Evolutionary conservation across 371 early-diverging fungal species (phyloP).

Genomic region (Phascolomyces articulosus): DNA sequence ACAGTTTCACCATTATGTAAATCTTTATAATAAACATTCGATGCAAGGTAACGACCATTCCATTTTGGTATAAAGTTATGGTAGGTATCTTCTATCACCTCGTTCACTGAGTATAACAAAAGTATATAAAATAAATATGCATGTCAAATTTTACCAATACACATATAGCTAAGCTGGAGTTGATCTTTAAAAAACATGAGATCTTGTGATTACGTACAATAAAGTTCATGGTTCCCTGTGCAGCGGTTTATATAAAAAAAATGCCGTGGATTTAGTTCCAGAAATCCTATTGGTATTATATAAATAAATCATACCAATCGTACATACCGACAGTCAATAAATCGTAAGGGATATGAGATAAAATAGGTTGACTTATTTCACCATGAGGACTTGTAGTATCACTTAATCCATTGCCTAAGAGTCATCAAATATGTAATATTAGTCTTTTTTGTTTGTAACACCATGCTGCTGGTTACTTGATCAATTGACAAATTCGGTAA

Average conservation of each 20-base stretch:
- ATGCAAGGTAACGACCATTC: conserved; percentile 57
- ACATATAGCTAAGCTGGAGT: background rate
- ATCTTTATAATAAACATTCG: conserved; percentile 54
- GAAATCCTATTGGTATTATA: too few relatives aligned
- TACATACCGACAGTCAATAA: conserved; percentile 45
- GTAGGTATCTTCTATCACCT: conserved; percentile 21
- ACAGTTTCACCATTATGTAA: conserved; percentile 42
- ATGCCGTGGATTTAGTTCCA: background rate
- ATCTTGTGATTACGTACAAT: conserved; percentile 27
- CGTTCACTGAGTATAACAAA: background rate
- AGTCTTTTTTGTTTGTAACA: too few relatives aligned
- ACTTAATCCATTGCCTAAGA: conserved; percentile 48
- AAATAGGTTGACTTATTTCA: conserved; percentile 44
- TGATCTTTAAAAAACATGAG: background rate
- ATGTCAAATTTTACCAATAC: too few relatives aligned
- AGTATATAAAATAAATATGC: background rate
- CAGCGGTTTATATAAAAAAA: background rate
- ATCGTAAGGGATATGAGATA: conserved; percentile 47
- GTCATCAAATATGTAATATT: background rate
- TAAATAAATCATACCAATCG: too few relatives aligned
- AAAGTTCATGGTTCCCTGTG: conserved; percentile 62
- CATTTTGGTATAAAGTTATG: conserved; percentile 52
- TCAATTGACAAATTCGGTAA: too few relatives aligned
- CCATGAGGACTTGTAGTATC: conserved; percentile 50
- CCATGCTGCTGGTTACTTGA: too few relatives aligned